These are phyloP conservation scores for Aechmea fasciata DNA, from an alignment of 176 grass and related monocot genomes.

Conservation along the genomic window DNA sequence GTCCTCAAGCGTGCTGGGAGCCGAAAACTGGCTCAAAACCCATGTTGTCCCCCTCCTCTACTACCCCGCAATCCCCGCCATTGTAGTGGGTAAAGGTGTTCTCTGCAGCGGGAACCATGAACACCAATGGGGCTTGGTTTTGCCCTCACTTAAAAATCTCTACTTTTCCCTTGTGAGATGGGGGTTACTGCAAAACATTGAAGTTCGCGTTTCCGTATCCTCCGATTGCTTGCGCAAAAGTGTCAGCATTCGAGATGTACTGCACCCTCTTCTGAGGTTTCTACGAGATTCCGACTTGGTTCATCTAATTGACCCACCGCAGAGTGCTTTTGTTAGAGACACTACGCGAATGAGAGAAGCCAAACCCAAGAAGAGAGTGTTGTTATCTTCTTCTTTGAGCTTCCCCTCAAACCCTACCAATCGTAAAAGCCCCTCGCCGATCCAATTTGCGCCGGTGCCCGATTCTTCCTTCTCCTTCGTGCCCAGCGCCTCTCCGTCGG, in stretches of 20 bases:
- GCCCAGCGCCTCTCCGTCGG: constrained; percentile 21
- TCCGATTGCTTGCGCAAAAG: constrained; percentile 1
- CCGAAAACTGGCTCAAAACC: constrained; percentile 11
- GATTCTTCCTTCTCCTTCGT: constrained; percentile 22
- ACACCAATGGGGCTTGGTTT: constrained; percentile 9
- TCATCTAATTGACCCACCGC: background rate
- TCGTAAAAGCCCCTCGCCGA: constrained; percentile 3
- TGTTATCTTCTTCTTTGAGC: background rate
- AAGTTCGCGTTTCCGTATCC: background rate
- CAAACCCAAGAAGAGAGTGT: background rate
- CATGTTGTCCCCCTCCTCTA: background rate
- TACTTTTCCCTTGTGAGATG: constrained; percentile 4
- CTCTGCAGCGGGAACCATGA: background rate
- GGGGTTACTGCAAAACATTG: background rate
- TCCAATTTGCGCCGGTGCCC: constrained; percentile 20
- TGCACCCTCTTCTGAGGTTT: background rate
- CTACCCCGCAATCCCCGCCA: background rate
- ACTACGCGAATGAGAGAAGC: background rate
- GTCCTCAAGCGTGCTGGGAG: constrained; percentile 2
- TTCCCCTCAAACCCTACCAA: background rate
- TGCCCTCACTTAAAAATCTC: constrained; percentile 6
- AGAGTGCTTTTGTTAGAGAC: background rate
- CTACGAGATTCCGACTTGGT: background rate
- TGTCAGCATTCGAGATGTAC: background rate
- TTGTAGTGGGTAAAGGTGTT: background rate